A percentile compares a stretch with the other conserved stretches of the same genome.
Evolutionary conservation across 306 rosid genomes (phyloP).

Genomic region (Betula pendula): DNA sequence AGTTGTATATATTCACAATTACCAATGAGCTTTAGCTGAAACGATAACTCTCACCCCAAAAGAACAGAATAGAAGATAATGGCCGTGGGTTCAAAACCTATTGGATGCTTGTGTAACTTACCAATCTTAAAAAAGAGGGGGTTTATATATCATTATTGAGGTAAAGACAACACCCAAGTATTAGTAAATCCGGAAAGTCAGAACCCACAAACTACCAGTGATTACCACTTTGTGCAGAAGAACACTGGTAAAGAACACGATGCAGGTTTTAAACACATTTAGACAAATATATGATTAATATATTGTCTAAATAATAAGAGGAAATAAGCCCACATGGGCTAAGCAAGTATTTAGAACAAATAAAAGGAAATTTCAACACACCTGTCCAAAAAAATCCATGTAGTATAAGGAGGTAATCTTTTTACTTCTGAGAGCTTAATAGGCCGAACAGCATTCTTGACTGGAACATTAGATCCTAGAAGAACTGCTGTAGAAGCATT

Average conservation of each 20-base stretch:
- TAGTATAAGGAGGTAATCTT: slow-evolving; percentile 92
- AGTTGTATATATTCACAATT: neutral
- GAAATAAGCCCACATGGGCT: neutral
- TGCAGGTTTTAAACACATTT: neutral
- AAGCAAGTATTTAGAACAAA: slow-evolving; percentile 9
- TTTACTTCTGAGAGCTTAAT: slow-evolving; percentile 77
- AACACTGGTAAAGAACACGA: neutral
- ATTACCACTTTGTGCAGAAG: neutral
- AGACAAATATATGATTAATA: neutral
- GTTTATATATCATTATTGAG: neutral
- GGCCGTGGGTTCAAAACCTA: too few relatives aligned
- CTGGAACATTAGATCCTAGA: slow-evolving; percentile 87
- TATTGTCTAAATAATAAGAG: neutral
- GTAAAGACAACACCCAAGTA: neutral
- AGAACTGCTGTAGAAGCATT: slow-evolving; percentile 90
- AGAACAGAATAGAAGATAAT: neutral
- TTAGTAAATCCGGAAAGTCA: neutral
- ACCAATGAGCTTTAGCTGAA: neutral
- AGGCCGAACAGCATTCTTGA: slow-evolving; percentile 92
- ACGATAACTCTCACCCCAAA: neutral
- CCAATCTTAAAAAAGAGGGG: neutral
- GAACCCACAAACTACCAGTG: neutral
- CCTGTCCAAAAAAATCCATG: slow-evolving; percentile 99
- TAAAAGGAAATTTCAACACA: slow-evolving; percentile 30
- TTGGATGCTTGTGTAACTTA: neutral